Evolutionary conservation across 208 protist species (phyloP).

Genomic region (Leishmania amazonensis): DNA sequence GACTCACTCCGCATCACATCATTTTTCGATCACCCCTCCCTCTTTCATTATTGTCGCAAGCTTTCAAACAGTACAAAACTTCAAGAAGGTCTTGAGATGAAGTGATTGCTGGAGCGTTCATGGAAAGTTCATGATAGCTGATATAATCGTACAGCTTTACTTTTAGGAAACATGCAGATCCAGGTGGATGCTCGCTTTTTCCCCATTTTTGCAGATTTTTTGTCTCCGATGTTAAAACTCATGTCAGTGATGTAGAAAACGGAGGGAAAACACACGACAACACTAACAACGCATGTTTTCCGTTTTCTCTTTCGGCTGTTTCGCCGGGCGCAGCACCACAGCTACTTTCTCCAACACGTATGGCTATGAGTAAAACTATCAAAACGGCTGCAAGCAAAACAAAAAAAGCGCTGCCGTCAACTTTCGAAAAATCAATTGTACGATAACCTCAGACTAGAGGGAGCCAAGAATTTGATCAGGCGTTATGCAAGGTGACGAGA

Average conservation of each 20-base stretch:
- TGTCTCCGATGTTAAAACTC: no score
- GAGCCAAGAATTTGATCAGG: background rate
- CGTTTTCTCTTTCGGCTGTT: no score
- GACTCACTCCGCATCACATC: background rate
- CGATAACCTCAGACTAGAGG: background rate
- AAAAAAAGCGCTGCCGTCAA: background rate
- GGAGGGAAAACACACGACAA: no score
- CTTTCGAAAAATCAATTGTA: background rate
- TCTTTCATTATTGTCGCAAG: background rate
- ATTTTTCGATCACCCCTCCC: background rate
- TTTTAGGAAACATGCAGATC: no score
- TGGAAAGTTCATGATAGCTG: no score
- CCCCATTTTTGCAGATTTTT: no score
- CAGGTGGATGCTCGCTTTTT: no score
- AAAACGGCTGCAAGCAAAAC: background rate
- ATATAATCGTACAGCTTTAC: no score
- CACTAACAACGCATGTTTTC: no score
- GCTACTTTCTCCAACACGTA: background rate
- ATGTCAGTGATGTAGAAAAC: no score
- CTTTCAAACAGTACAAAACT: background rate
- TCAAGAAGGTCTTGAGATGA: background rate
- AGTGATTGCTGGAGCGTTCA: no score
- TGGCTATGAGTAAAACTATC: no score
- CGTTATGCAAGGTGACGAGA: slow-evolving; percentile 1
- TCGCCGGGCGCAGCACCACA: background rate